Evolutionary conservation across 1,284 basidiomycete species (phyloP), one percentile per base, ranked within the genome.

Genomic region (Singerocomus inundabilis): DNA sequence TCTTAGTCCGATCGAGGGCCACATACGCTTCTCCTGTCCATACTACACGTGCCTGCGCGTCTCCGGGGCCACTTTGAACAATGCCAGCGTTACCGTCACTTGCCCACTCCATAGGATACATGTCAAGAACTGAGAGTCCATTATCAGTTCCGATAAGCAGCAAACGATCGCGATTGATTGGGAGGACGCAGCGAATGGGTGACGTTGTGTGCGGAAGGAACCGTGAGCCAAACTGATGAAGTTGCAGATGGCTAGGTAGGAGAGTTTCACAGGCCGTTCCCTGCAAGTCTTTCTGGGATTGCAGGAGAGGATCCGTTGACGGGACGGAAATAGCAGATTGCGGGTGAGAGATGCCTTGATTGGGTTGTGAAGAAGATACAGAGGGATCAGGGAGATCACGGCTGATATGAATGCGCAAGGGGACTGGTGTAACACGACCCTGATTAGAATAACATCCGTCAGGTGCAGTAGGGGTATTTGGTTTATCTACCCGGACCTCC

Each of bases 201-300:
- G 76, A 75, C 4, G 78, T 84, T 15, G 87, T 71, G 58, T 91
- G 89, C n/a, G 89, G 88, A 32, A 91, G 71, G 63, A 91, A 91
- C 16, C 88, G 80, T 12, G 88, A 91, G 25, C 88, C 88, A 63
- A 91, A 90, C 40, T 87, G 78, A 58, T 83, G 83, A 44, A 90
- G 65, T 58, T 77, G 78, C 24, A 89, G 68, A 60, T 82, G 85
- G 2, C 78, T 80, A 0, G 86, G 85, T 67, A 64, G 53, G 13
- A 73, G 69, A 15, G 76, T 68, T 46, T 70, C 68, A 18, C 62
- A 64, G 15, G 65, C 57, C 18, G 63, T 61, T 10, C 71, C 48
- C 58, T 72, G 61, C 7, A 58, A 39, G 39, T 53, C 62, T 55
- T 57, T 65, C 42, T 51, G 68, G 24, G 48, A 58, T 54, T 70